Conservation (phyloP, 2,329 filamentous ascomycete genomes). For the Fusarium staphyleae region DNA sequence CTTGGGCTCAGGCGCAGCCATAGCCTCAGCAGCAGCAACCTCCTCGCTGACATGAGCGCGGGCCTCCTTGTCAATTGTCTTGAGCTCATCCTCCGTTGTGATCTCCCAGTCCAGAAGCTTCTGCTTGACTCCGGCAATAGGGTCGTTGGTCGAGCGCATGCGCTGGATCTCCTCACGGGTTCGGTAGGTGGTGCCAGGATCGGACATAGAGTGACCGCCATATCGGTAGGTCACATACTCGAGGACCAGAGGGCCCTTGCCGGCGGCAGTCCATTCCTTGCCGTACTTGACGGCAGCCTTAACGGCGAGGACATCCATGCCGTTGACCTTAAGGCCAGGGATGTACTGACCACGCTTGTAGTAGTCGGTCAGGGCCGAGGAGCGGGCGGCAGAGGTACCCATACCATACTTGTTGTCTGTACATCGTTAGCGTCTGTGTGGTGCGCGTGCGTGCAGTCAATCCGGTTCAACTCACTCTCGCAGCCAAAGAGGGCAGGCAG, state of each 20-base stretch:
- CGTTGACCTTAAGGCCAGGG: slow-evolving; percentile 98
- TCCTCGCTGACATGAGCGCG: slow-evolving; percentile 85
- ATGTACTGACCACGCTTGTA: slow-evolving; percentile 99
- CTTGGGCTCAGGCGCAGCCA: slow-evolving; percentile 80
- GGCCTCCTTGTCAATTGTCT: slow-evolving; percentile 93
- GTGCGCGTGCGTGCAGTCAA: not conserved
- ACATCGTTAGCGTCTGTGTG: slow-evolving; percentile 14
- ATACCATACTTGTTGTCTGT: slow-evolving; percentile 99
- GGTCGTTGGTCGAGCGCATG: slow-evolving; percentile 98
- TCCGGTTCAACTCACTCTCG: slow-evolving; percentile 77
- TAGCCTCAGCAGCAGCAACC: slow-evolving; percentile 88
- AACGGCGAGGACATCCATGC: slow-evolving; percentile 98
- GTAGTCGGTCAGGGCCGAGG: slow-evolving; percentile 97
- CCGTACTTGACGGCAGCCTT: slow-evolving; percentile 95
- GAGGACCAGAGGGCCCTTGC: slow-evolving; percentile 92
- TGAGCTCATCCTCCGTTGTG: slow-evolving; percentile 91
- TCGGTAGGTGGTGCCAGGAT: slow-evolving; percentile 98
- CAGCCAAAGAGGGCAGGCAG: slow-evolving; percentile 95
- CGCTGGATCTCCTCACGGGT: slow-evolving; percentile 99
- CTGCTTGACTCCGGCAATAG: slow-evolving; percentile 96
- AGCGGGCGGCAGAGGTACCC: slow-evolving; percentile 94
- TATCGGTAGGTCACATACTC: slow-evolving; percentile 99
- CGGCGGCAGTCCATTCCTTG: slow-evolving; percentile 82
- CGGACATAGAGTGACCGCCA: slow-evolving; percentile 99
- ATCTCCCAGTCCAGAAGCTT: slow-evolving; percentile 97